Evolutionary conservation across 1,139 yeast species (phyloP), one percentile per base, ranked within the genome.

Genomic region (Diutina rugosa): DNA sequence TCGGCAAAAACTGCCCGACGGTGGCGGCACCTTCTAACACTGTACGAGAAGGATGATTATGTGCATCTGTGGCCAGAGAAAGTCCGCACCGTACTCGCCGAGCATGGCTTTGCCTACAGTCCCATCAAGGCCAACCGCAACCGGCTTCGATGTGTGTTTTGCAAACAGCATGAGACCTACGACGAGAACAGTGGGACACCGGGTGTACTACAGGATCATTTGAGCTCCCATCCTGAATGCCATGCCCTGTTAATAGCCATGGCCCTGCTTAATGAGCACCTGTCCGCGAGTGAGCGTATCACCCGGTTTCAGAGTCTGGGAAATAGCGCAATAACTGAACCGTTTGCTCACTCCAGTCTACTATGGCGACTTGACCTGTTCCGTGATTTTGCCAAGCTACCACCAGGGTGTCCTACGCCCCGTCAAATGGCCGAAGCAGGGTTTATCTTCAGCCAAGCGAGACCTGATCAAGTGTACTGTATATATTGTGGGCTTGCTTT

Each of bases 401-500:
- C 28, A 46, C 12, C 21, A 21, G 44, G 44, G 5, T 29, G 29
- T 18, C 53, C 53, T 0, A 75, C 78, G 58, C 69, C 64, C 64
- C 67, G 58, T 53, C 57, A 64, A 7, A 62, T 83, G 64, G 76
- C 82, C 0, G 67, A 67, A 51, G 82, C 84, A 10, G 88, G 89
- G 1, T 81, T 84, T 61, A 75, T 76, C 56, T 80, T 74, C 61
- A 67, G 77, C 14, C 80, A 85, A 0, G 61, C 67, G 14, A 69
- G 71, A 4, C 61, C 84, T 60, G 95, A 87, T 64, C 70, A 81
- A n/a, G 87, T 82, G 0, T 74, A 78, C 12, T 89, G 96, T 63
- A 74, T 84, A 59, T 87, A 85, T 63, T 89, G 96, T 67, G 84
- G 80, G 7, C 72, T 83, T 21, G 74, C 84, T 1, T 71, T 89